These are phyloP conservation scores for Alternaria ventricosa DNA, from an alignment of 2,329 filamentous ascomycete genomes.

Conservation along the genomic window DNA sequence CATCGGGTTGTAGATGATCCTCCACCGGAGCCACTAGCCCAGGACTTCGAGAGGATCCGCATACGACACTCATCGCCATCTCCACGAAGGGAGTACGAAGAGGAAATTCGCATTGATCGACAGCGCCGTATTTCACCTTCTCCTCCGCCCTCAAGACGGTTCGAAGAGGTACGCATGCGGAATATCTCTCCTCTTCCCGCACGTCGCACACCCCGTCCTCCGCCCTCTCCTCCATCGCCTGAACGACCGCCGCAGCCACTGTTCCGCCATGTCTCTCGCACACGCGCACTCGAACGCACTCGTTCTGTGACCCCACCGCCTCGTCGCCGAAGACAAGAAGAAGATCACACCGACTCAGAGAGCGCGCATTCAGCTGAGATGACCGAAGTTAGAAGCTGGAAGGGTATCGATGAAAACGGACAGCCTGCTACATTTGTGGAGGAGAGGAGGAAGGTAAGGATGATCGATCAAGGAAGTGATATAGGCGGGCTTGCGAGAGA, in stretches of 20 bases:
- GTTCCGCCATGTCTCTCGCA: conserved; percentile 23
- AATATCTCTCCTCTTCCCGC: conserved; percentile 17
- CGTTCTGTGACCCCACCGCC: conserved; percentile 16
- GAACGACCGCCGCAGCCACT: conserved; percentile 6
- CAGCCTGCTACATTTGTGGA: conserved; percentile 35
- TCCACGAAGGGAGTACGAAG: conserved; percentile 15
- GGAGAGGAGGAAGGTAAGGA: conserved; percentile 22
- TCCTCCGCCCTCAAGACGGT: conserved; percentile 6
- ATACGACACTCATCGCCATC: conserved; percentile 23
- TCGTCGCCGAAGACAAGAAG: conserved; percentile 10
- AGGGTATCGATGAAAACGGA: conserved; percentile 39
- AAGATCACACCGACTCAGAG: conserved; percentile 33
- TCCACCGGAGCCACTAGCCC: conserved; percentile 17
- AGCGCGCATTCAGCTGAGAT: conserved; percentile 26
- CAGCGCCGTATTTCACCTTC: conserved; percentile 24
- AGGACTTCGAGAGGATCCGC: conserved; percentile 26
- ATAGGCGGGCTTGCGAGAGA: conserved; percentile 6
- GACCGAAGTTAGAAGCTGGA: conserved; percentile 33
- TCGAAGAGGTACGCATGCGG: conserved; percentile 20
- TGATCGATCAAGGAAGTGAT: conserved; percentile 18
- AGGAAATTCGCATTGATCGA: conserved; percentile 27
- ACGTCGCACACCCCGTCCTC: conserved; percentile 1
- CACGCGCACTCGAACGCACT: conserved; percentile 5
- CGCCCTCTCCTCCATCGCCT: conserved; percentile 11
- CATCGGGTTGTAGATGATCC: conserved; percentile 17